Base-by-base conservation (phyloP, 108 stramenopile genomes). In the Pseudonitzschia pungens region DNA sequence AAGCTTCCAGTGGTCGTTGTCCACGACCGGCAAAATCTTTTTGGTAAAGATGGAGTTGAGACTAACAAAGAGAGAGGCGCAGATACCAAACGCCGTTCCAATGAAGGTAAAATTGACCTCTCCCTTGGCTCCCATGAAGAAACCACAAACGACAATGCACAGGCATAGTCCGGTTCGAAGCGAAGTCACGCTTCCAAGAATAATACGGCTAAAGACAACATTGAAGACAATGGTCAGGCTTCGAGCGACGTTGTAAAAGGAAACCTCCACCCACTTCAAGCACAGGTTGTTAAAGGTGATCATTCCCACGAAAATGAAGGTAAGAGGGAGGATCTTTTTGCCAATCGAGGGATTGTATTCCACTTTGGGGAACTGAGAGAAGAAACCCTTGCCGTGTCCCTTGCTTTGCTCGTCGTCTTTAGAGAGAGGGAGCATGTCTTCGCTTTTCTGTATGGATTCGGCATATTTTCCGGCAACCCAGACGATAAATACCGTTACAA, bases 231-330 rank as follows among this genome's bases (percentile, higher is more conserved):
- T 94, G 21, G 97, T 97, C 67, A 98, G 78, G 43, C 89, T 94
- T 63, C 97, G 76, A 0, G 97, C 97, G 26, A 98, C 96, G 66
- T 97, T 96, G 88, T 98, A 97, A 84, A 97, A 98, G 15, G 95
- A 96, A 12, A 98, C 97, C 77, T 97, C 92, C 36, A 98, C 97
- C 78, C 81, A 92, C 73, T 97, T 92, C 54, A 98, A 78, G 58
- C 95, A 96, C 31, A 98, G 75, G 78, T 98, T 97, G 83, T 98
- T 98, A 80, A 97, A 96, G 43, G 92, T 91, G 54, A 98, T 95
- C 97, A 98, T 98, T 7, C 94, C 90, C 52, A 98, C 97, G 77
- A 98, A 98, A 31, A 98, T 73, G 20, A 93, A 18, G 41, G 83
- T 85, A 32, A 98, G 77, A 1, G 94, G 94, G 68, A 93, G 78